Evolutionary conservation across 495 filamentous ascomycete species (phyloP).

Genomic region (Tuber magnatum): DNA sequence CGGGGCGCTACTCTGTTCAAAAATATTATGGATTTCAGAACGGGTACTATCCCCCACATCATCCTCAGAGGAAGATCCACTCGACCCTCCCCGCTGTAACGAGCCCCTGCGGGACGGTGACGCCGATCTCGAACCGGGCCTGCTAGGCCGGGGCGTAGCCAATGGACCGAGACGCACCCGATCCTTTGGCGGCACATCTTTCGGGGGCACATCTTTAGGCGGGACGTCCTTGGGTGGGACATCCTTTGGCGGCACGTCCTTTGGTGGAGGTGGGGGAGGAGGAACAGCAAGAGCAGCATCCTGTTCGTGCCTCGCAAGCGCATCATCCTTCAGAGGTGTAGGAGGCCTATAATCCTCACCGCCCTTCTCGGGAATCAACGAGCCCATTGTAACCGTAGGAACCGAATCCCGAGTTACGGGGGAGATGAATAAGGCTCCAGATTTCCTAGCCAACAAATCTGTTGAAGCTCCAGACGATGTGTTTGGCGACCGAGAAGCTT

Average conservation of each 20-base stretch:
- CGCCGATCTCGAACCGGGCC: constrained; percentile 24
- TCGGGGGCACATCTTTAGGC: constrained; percentile 31
- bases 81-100: constrained; percentile 16
- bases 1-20: constrained; percentile 55
- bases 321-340: constrained; percentile 30
- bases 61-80: constrained; percentile 46
- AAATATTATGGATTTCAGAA: constrained; percentile 90
- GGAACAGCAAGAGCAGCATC: constrained; percentile 13
- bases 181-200: constrained; percentile 36
- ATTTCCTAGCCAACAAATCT: not conserved
- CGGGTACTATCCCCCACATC: constrained; percentile 61
- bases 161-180: constrained; percentile 57
- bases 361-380: constrained; percentile 18
- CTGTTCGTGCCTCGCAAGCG: constrained; percentile 11
- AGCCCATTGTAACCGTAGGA: constrained; percentile 6
- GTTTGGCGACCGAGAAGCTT: not conserved
- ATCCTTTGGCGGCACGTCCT: constrained; percentile 20
- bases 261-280: constrained; percentile 15
- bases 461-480: not conserved
- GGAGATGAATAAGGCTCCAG: constrained; percentile 17
- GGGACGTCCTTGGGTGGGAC: constrained; percentile 20
- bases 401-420: constrained; percentile 13
- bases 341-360: constrained; percentile 21
- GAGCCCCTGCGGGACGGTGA: constrained; percentile 21
- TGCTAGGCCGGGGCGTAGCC: constrained; percentile 49